Evolutionary conservation across 139 green algal species (phyloP), one percentile per base, ranked within the genome.

Genomic region (Coccomyxa sp.): DNA sequence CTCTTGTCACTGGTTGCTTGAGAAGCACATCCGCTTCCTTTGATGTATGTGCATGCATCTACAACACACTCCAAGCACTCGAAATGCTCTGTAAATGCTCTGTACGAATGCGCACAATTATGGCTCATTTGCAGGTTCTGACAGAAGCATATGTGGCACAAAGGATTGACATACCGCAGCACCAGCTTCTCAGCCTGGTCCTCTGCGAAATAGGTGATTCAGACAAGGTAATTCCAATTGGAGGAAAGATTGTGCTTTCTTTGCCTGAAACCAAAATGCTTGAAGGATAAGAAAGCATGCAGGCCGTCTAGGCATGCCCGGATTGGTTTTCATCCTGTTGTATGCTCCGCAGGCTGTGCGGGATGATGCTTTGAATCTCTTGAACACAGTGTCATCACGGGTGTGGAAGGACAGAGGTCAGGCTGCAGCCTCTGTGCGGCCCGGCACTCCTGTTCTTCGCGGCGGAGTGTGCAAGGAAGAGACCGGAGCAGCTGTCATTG

Each of bases 191-290:
- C n/a, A 84, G 78, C 31, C 87, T 99, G 24, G 89, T 98, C n/a
- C 87, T 99, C 27, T 94, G 95, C 93, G 98, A 98, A 81, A 84
- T 97, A 37, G 91, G 97, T n/a, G 92, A 97, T 78, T 39, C 37
- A n/a, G n/a, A n/a, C n/a, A n/a, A n/a, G n/a, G n/a, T n/a, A n/a
- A n/a, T n/a, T n/a, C n/a, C n/a, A n/a, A n/a, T n/a, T n/a, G n/a
- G n/a, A n/a, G n/a, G n/a, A n/a, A n/a, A n/a, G n/a, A n/a, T n/a
- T n/a, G n/a, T n/a, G n/a, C n/a, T n/a, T n/a, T n/a, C n/a, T n/a
- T n/a, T n/a, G n/a, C n/a, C n/a, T n/a, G n/a, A n/a, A n/a, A n/a
- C n/a, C n/a, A n/a, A n/a, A n/a, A n/a, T n/a, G n/a, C n/a, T n/a
- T n/a, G n/a, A n/a, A n/a, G n/a, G n/a, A n/a, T n/a, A n/a, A n/a